phyloP scores from a whole-genome alignment of 164 flowering plant species.

The Cinnamomum micranthum region DNA sequence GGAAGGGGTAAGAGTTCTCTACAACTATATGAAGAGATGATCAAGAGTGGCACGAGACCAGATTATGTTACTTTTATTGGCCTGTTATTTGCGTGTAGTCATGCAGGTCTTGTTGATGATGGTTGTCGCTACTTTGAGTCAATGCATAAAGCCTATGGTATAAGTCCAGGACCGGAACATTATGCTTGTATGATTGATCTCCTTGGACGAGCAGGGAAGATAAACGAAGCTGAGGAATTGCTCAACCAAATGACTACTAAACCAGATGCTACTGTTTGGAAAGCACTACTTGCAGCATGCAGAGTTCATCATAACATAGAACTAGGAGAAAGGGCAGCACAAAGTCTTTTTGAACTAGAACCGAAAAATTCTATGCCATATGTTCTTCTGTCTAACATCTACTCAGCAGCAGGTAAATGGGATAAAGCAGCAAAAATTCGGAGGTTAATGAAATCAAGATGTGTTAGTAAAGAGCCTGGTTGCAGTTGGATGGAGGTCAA shows the following conservation, averaged over 20 bases:
- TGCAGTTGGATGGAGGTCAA: constrained; percentile 68
- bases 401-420: constrained; percentile 47
- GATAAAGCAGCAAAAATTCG: constrained; percentile 30
- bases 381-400: constrained; percentile 39
- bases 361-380: constrained; percentile 36
- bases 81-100: constrained; percentile 59
- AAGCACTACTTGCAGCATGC: constrained; percentile 58
- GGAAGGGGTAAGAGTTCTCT: constrained; percentile 47
- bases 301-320: constrained; percentile 38
- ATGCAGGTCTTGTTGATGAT: constrained; percentile 48
- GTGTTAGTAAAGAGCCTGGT: constrained; percentile 32
- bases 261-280: constrained; percentile 33
- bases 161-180: constrained; percentile 44
- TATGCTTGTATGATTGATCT: constrained; percentile 62
- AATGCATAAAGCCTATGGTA: constrained; percentile 32
- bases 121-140: constrained; percentile 32
- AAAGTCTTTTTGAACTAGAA: constrained; percentile 25
- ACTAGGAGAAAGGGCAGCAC: constrained; percentile 37
- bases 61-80: constrained; percentile 37
- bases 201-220: constrained; percentile 47
- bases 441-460: constrained; percentile 28
- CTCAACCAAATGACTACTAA: constrained; percentile 33
- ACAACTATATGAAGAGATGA: constrained; percentile 40
- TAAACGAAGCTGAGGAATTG: constrained; percentile 46
- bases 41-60: constrained; percentile 29